Base-by-base conservation (phyloP, 129 eudicot species). In the Tagetes erecta region DNA sequence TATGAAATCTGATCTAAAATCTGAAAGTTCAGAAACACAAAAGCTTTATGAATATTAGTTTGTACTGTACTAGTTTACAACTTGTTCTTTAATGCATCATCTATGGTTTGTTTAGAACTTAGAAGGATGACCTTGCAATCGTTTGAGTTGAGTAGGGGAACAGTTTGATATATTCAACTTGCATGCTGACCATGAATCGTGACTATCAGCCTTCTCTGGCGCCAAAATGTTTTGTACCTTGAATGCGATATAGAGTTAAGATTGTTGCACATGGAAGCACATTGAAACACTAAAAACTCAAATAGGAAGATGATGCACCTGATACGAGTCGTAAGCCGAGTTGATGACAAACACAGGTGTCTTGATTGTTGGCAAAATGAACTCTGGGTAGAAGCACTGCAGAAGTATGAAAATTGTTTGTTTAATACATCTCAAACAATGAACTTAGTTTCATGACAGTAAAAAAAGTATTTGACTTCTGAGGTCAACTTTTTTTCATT, bases 311-410 rank as follows among this genome's bases (percentile, higher is more conserved):
- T 77, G 75, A 37, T 59, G 51, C 37, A 84, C 88, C 85, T 84
- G 85, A 74, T 64, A 84, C 27, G 85, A 66, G 42, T 84, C 85
- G 63, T 77, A 84, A 30, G 81, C 88, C 0, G 88, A 78, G 76
- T 84, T 84, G 49, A 84, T 81, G 60, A 84, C 57, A 20, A 84
- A 81, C 64, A 84, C 56, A 0, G 88, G 83, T 41, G 88, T 84
- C 74, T 78, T 67, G 41, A 84, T 60, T 36, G 55, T 51, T 66
- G 83, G 85, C 79, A 78, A 60, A 64, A 71, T 47, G 71, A 68
- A 81, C 67, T 84, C 85, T 31, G 85, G 88, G 70, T 81, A 81
- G 72, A 64, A 84, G 68, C 85, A 84, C 88, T 84, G 79, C 45
- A 70, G 52, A 49, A 12, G 44, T 12, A 30, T 8, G 30, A 8